phyloP scores from a whole-genome alignment of 108 stramenopile genomes.

The Fistulifera solaris region DNA sequence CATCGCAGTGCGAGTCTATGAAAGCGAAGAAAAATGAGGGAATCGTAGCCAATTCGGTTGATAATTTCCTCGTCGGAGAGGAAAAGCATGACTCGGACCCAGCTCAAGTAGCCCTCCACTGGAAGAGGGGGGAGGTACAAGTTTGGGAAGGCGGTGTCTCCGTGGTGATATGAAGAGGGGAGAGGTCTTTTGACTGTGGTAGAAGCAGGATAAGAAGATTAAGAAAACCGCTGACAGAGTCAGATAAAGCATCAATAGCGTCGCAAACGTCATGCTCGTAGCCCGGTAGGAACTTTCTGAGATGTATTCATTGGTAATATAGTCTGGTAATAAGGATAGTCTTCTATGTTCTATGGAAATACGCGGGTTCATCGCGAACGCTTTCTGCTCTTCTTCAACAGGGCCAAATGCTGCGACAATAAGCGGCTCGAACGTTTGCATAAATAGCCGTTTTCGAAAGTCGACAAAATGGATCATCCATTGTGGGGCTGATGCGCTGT shows the following conservation, averaged over 20 bases:
- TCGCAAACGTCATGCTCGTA: conserved; percentile 75
- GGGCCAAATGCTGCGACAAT: conserved; percentile 64
- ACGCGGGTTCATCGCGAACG: background rate
- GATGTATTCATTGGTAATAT: conserved; percentile 44
- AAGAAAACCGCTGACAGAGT: conserved; percentile 52
- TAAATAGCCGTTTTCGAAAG: conserved; percentile 58
- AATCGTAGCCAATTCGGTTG: conserved; percentile 81
- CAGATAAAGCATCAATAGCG: conserved; percentile 53
- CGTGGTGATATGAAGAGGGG: conserved; percentile 77
- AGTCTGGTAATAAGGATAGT: conserved; percentile 60
- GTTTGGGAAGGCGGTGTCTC: conserved; percentile 76
- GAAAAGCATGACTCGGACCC: conserved; percentile 69
- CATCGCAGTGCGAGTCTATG: conserved; percentile 79
- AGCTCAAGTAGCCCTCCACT: conserved; percentile 38
- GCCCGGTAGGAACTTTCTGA: conserved; percentile 22
- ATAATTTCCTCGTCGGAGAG: conserved; percentile 84
- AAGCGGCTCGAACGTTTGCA: conserved; percentile 63
- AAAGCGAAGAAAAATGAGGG: conserved; percentile 78
- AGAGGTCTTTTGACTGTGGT: conserved; percentile 80
- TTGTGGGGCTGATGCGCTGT: conserved; percentile 26
- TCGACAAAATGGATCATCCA: conserved; percentile 56
- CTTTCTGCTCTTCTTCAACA: conserved; percentile 12
- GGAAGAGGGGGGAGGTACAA: conserved; percentile 76
- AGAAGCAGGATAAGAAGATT: conserved; percentile 76
- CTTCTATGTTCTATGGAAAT: conserved; percentile 37